Evolutionary conservation across 2,329 filamentous ascomycete genomes (phyloP).

Genomic region (Grosmannia serpens): DNA sequence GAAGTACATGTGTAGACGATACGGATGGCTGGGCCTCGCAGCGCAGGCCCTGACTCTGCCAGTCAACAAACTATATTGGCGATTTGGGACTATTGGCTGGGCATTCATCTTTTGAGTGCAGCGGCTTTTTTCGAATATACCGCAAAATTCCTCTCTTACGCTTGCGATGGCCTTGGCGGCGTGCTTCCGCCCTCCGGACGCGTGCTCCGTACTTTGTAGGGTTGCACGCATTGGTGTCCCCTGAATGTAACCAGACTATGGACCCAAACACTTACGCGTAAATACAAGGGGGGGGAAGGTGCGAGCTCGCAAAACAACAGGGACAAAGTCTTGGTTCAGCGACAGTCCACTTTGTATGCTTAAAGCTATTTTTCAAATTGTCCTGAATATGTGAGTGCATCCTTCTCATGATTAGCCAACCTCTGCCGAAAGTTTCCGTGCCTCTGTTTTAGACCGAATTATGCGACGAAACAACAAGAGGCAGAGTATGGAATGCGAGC

Average conservation of each 20-base stretch:
- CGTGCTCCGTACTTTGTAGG: background rate
- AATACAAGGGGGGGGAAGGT: background rate
- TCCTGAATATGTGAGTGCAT: background rate
- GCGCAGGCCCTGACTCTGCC: background rate
- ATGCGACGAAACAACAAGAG: no score
- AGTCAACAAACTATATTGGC: background rate
- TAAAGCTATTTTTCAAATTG: background rate
- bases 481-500: no score
- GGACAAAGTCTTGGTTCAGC: background rate
- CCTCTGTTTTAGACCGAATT: no score
- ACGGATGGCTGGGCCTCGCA: background rate
- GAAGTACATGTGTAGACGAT: background rate
- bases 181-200: background rate
- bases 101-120: background rate
- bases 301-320: background rate
- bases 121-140: background rate
- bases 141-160: background rate
- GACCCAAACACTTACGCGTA: background rate
- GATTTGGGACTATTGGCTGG: background rate
- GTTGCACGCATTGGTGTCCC: background rate
- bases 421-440: no score
- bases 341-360: background rate
- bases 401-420: background rate
- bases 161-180: background rate
- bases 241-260: background rate